Conservation (phyloP, 768 basidiomycete genomes). For the Tricholoma sp. region DNA sequence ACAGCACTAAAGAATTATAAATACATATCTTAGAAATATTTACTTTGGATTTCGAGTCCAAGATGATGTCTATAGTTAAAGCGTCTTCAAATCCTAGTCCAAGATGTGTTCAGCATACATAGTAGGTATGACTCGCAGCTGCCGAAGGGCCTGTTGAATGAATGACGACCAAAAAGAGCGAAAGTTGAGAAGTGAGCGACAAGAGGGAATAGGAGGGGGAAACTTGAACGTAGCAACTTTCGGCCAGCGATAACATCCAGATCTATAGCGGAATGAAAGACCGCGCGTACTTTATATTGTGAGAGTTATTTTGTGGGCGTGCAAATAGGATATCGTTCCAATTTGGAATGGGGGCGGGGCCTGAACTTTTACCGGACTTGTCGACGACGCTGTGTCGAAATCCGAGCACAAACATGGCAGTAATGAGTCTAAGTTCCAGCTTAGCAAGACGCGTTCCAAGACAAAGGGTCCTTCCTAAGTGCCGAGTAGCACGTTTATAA, state of each 20-base stretch:
- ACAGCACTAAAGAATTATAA: conserved; percentile 1
- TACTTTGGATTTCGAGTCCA: conserved; percentile 11
- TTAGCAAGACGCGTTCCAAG: conserved; percentile 72
- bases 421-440: conserved; percentile 66
- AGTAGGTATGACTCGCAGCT: conserved; percentile 1
- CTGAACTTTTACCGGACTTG: conserved; percentile 37
- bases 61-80: conserved; percentile 8
- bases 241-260: neutral
- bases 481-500: conserved; percentile 8
- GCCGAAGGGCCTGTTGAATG: neutral
- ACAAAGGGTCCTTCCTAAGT: conserved; percentile 61
- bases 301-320: conserved; percentile 44
- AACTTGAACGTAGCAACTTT: neutral
- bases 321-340: conserved; percentile 77
- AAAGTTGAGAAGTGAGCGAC: neutral
- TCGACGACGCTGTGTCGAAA: conserved; percentile 59
- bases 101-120: neutral
- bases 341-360: conserved; percentile 42
- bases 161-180: neutral
- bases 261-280: conserved; percentile 30
- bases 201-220: neutral
- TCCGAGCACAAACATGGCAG: conserved; percentile 61
- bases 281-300: conserved; percentile 47
- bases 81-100: conserved; percentile 4
- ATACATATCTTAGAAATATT: conserved; percentile 19